A percentile compares a stretch with the other conserved stretches of the same genome.
These are phyloP conservation scores for Boletellus ananiceps DNA, from an alignment of 768 basidiomycete genomes.

Conservation along the genomic window DNA sequence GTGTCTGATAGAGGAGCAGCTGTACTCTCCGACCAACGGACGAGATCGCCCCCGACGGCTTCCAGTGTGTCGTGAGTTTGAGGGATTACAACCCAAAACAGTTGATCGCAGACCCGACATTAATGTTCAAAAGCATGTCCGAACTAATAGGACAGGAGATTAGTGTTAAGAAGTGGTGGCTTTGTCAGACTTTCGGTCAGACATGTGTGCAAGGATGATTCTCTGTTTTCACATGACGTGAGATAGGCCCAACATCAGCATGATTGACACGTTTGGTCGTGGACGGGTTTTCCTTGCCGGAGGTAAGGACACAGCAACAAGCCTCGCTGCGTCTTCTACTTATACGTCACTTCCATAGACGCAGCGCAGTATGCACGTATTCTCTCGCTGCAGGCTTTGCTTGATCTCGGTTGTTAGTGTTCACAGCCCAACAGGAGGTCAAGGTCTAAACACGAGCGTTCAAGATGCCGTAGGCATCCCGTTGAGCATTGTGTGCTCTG, in stretches of 20 bases:
- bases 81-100: slow-evolving; percentile 5
- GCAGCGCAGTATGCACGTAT: slow-evolving; percentile 36
- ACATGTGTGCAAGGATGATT: background rate
- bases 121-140: slow-evolving; percentile 25
- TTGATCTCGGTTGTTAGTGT: slow-evolving; percentile 9
- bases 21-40: slow-evolving; percentile 1
- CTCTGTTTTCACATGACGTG: background rate
- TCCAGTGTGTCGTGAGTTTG: slow-evolving; percentile 2
- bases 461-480: slow-evolving; percentile 35
- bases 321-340: background rate
- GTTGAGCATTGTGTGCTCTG: background rate
- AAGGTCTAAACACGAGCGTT: slow-evolving; percentile 36
- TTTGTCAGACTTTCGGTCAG: slow-evolving; percentile 25
- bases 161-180: slow-evolving; percentile 26
- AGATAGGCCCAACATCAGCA: slow-evolving; percentile 43
- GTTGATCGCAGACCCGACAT: slow-evolving; percentile 14
- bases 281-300: slow-evolving; percentile 46
- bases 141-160: slow-evolving; percentile 25
- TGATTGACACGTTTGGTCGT: slow-evolving; percentile 40
- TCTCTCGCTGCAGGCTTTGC: background rate
- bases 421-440: slow-evolving; percentile 22
- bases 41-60: slow-evolving; percentile 10
- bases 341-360: slow-evolving; percentile 28
- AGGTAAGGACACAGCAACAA: slow-evolving; percentile 22
- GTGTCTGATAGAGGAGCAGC: background rate